These are phyloP conservation scores for Neofusicoccum cordaticola DNA, from an alignment of 2,329 filamentous ascomycete genomes.

Conservation along the genomic window DNA sequence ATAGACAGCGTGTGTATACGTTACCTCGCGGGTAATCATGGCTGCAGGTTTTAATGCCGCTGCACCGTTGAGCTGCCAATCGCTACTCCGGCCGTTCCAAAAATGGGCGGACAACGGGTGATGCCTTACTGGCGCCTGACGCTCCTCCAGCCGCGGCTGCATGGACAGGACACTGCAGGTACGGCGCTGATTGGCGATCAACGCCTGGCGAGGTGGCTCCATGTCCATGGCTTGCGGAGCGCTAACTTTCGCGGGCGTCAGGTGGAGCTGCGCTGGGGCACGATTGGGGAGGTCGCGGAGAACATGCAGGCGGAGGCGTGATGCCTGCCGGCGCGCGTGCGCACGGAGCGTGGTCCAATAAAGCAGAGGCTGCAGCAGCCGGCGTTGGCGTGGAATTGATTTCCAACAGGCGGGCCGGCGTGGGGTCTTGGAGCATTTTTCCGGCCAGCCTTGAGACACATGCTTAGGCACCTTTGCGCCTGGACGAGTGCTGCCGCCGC, in stretches of 20 bases:
- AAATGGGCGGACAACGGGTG: not conserved
- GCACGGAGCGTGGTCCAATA: not conserved
- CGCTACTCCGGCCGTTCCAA: not conserved
- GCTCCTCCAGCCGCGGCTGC: not conserved
- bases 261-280: not conserved
- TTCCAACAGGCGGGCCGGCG: too few species aligned
- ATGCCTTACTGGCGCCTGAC: constrained; percentile 4
- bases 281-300: not conserved
- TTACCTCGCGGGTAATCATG: not conserved
- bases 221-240: constrained; percentile 1
- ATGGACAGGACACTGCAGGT: not conserved
- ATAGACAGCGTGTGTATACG: not conserved
- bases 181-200: constrained; percentile 3
- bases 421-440: too few species aligned
- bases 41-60: not conserved
- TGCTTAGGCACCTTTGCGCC: too few species aligned
- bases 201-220: not conserved
- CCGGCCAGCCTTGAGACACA: too few species aligned
- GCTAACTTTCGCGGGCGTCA: not conserved
- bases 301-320: constrained; percentile 7
- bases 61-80: not conserved
- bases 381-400: too few species aligned
- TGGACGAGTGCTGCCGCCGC: too few species aligned
- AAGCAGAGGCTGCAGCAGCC: too few species aligned
- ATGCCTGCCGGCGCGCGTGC: constrained; percentile 5